Percentiles rank a stretch among this genome's conserved stretches.
These are phyloP conservation scores for Takashimella koratensis DNA, from an alignment of 1,284 basidiomycete genomes.

Conservation along the genomic window DNA sequence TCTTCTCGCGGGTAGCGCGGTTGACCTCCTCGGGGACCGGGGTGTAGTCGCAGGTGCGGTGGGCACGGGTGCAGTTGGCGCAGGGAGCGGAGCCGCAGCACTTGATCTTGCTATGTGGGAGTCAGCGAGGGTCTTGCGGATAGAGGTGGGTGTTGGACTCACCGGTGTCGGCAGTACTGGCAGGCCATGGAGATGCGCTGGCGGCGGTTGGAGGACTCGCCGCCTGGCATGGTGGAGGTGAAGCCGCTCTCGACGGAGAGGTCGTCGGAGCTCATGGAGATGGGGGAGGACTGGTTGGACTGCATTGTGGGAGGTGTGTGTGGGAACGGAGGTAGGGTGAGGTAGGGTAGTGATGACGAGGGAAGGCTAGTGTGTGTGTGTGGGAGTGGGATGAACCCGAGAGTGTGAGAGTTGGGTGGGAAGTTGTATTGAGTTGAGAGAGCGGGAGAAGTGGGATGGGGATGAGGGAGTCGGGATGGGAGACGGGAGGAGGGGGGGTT, in stretches of 20 bases:
- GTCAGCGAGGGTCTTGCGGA: constrained; percentile 6
- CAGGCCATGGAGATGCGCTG: constrained; percentile 47
- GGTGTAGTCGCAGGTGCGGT: constrained; percentile 44
- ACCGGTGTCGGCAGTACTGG: constrained; percentile 46
- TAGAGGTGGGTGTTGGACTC: constrained; percentile 12
- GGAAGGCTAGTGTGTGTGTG: not conserved
- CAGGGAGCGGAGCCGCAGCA: constrained; percentile 47
- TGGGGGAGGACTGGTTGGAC: not conserved
- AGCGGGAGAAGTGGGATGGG: not conserved
- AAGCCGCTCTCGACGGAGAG: not conserved
- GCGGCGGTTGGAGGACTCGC: constrained; percentile 27
- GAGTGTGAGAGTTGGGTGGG: not conserved
- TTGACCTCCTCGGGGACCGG: constrained; percentile 48
- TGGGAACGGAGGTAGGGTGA: not conserved
- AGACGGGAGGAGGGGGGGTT: not conserved
- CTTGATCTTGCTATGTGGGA: constrained; percentile 42
- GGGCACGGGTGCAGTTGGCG: constrained; percentile 44
- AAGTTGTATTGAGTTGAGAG: not conserved
- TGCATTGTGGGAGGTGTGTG: not conserved
- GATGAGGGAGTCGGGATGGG: not conserved
- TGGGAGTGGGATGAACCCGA: not conserved
- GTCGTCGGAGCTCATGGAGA: not conserved
- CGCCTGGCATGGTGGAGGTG: constrained; percentile 14
- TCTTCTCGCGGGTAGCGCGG: constrained; percentile 44
- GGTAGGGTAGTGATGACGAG: not conserved